phyloP scores from a whole-genome alignment of 441 rosid species.

The Manihot esculenta region DNA sequence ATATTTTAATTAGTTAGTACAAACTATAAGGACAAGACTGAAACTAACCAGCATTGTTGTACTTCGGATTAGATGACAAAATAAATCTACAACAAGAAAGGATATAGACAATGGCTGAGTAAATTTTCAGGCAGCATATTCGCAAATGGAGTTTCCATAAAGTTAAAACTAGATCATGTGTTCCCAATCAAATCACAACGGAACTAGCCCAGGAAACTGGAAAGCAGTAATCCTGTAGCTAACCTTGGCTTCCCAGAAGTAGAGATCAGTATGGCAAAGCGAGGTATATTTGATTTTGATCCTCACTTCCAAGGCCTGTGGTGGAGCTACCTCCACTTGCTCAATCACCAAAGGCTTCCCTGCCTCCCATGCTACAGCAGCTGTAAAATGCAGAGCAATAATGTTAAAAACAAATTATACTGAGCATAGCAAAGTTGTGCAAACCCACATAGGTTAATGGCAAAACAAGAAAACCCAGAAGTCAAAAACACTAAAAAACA shows the following conservation, averaged over 20 bases:
- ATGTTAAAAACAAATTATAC: background rate
- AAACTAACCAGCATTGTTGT: background rate
- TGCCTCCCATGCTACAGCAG: conserved; percentile 39
- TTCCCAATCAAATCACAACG: no score
- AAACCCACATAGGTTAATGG: background rate
- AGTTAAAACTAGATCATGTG: no score
- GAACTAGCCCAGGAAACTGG: no score
- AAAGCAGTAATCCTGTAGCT: no score
- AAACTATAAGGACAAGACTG: conserved; percentile 14
- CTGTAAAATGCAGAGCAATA: conserved; percentile 8
- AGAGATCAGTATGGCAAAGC: conserved; percentile 38
- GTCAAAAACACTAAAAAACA: background rate
- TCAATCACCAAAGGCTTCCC: conserved; percentile 41
- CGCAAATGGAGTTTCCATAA: no score
- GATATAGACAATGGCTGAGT: no score
- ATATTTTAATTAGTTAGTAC: no score
- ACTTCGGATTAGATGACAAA: background rate
- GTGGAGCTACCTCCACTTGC: conserved; percentile 38
- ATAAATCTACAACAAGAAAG: background rate
- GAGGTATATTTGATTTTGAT: conserved; percentile 38
- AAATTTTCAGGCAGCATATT: no score
- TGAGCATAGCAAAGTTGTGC: background rate
- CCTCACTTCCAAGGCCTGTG: conserved; percentile 33
- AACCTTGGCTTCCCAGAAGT: conserved; percentile 37
- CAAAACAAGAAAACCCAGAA: background rate